phyloP scores from a whole-genome alignment of 768 basidiomycete genomes.

The Lactarius trivialis region DNA sequence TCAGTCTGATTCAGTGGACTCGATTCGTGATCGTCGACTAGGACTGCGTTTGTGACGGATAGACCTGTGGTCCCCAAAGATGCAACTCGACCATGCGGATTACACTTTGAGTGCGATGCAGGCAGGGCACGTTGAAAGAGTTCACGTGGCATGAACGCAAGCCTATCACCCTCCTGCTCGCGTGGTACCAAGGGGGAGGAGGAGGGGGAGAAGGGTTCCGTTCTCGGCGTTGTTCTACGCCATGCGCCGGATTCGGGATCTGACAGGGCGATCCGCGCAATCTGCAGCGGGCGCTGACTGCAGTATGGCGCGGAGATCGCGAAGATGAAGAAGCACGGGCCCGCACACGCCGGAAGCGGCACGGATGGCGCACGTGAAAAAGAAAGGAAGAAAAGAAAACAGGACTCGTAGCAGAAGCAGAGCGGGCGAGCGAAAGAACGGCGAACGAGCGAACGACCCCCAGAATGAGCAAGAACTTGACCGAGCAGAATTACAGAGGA shows the following conservation, averaged over 20 bases:
- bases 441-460: slow-evolving; percentile 1
- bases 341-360: slow-evolving; percentile 15
- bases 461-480: slow-evolving; percentile 2
- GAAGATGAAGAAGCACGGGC: slow-evolving; percentile 16
- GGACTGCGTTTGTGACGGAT: not conserved
- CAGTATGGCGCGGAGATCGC: slow-evolving; percentile 10
- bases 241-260: not conserved
- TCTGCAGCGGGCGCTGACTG: slow-evolving; percentile 4
- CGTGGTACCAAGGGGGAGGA: not conserved
- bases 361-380: slow-evolving; percentile 11
- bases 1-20: not conserved
- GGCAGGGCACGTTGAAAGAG: not conserved
- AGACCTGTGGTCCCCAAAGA: not conserved
- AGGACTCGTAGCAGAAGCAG: not conserved
- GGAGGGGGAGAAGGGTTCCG: not conserved
- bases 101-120: not conserved
- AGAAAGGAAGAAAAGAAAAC: not conserved
- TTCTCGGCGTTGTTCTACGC: slow-evolving; percentile 12
- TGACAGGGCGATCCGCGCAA: slow-evolving; percentile 15
- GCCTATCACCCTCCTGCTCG: slow-evolving; percentile 12
- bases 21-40: not conserved
- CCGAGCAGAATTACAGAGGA: not conserved
- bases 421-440: not conserved
- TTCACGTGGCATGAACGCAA: not conserved
- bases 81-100: not conserved